Evolutionary conservation across 495 filamentous ascomycete genomes (phyloP).

Genomic region (Penicillium silybi): DNA sequence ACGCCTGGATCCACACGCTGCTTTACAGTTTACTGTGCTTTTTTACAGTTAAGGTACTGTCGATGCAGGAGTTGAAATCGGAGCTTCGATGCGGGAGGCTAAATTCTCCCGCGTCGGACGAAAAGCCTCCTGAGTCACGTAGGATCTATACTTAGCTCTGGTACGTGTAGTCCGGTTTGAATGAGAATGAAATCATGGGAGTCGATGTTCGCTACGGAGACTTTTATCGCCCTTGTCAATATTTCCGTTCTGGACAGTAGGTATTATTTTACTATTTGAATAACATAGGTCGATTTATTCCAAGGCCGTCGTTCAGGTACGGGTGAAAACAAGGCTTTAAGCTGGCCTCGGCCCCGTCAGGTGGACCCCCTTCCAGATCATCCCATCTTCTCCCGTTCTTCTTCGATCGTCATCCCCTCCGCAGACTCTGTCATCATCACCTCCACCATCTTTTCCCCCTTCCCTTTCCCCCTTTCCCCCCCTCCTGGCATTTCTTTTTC

Average conservation of each 20-base stretch:
- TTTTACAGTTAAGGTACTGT: not conserved
- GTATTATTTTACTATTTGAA: not conserved
- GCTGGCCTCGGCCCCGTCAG: constrained; percentile 21
- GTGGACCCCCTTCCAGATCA: constrained; percentile 18
- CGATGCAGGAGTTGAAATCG: constrained; percentile 9
- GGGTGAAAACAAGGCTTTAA: not conserved
- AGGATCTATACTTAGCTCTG: not conserved
- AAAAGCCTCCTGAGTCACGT: not conserved
- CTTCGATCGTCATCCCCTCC: constrained; percentile 29
- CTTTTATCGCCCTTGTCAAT: too few species aligned
- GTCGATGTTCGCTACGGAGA: too few species aligned
- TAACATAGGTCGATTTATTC: not conserved
- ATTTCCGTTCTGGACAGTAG: not conserved
- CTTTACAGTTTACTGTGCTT: not conserved
- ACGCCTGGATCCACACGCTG: not conserved
- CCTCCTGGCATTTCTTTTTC: constrained; percentile 12
- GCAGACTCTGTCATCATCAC: constrained; percentile 24
- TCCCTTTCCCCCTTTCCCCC: constrained; percentile 4
- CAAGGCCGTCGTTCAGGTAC: not conserved
- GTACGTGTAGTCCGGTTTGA: not conserved
- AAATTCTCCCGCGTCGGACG: not conserved
- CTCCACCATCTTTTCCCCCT: constrained; percentile 11
- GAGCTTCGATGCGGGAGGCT: constrained; percentile 18
- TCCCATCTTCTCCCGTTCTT: constrained; percentile 7
- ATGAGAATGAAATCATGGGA: not conserved